phyloP scores from a whole-genome alignment of 2,329 filamentous ascomycete species.

The Aspergillus flavus region DNA sequence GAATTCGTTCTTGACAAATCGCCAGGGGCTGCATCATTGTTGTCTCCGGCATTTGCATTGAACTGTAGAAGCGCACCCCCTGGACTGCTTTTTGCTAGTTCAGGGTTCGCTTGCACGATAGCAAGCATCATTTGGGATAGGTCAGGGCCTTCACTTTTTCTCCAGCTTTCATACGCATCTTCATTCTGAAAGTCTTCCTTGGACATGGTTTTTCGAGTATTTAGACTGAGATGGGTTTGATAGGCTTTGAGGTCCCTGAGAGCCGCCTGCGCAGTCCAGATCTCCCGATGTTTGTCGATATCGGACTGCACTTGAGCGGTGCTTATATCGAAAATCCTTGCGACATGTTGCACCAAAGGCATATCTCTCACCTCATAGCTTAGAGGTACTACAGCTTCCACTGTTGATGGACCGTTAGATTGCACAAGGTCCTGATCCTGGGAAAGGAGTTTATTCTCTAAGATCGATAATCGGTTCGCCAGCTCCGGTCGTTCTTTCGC shows the following conservation, averaged over 20 bases:
- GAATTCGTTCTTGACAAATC: constrained; percentile 52
- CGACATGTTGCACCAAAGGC: constrained; percentile 86
- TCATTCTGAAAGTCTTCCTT: constrained; percentile 88
- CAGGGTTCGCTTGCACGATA: constrained; percentile 82
- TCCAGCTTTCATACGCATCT: constrained; percentile 87
- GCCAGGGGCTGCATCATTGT: constrained; percentile 44
- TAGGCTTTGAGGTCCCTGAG: constrained; percentile 91
- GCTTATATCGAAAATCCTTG: constrained; percentile 79
- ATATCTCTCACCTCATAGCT: constrained; percentile 97
- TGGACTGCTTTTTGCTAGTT: constrained; percentile 76
- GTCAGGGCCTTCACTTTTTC: constrained; percentile 82
- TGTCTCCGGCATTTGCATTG: constrained; percentile 46
- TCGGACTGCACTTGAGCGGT: constrained; percentile 82
- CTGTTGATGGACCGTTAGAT: constrained; percentile 62
- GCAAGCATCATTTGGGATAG: constrained; percentile 92
- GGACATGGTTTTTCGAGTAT: constrained; percentile 73
- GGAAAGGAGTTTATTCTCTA: constrained; percentile 91
- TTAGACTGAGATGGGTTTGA: constrained; percentile 81
- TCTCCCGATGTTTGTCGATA: constrained; percentile 75
- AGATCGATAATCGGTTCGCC: constrained; percentile 71
- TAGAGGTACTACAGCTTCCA: constrained; percentile 80
- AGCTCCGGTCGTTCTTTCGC: constrained; percentile 84
- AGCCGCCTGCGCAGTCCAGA: constrained; percentile 91
- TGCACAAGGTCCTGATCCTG: constrained; percentile 88
- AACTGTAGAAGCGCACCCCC: constrained; percentile 61